Conservation (phyloP, 805 yeast genomes). For the Metschnikowia colocasiae region DNA sequence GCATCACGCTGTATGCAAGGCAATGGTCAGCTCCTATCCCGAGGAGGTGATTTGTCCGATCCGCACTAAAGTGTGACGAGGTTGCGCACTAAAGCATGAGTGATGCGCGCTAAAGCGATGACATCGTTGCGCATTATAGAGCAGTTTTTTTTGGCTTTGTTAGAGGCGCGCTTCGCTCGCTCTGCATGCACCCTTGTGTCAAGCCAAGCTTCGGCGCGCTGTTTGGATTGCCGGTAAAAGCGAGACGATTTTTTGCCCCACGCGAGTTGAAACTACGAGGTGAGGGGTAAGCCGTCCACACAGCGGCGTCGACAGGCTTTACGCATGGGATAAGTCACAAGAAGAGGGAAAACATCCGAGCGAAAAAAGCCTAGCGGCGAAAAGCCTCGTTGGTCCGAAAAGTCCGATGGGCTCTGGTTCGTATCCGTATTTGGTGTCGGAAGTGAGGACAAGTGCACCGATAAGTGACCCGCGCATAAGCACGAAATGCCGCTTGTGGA, state of each 20-base stretch:
- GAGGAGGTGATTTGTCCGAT: not conserved
- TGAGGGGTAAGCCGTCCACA: not conserved
- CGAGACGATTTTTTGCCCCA: not conserved
- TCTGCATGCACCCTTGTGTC: not conserved
- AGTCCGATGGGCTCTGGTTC: too few species aligned
- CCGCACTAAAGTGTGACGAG: not conserved
- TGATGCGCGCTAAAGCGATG: not conserved
- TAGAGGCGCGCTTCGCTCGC: not conserved
- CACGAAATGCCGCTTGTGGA: not conserved
- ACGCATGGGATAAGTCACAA: too few species aligned
- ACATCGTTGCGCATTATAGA: not conserved
- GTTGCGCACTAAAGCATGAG: not conserved
- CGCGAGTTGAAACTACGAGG: not conserved
- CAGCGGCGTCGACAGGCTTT: not conserved
- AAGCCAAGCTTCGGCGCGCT: not conserved
- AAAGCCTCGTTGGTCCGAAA: too few species aligned
- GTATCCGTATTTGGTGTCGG: too few species aligned
- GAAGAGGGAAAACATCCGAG: not conserved
- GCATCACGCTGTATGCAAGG: constrained; percentile 1
- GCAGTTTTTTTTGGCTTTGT: not conserved
- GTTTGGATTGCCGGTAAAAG: not conserved
- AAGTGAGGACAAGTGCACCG: not conserved
- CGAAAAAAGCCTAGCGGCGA: not conserved
- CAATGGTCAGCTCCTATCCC: not conserved
- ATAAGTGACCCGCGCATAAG: constrained; percentile 1